A percentile compares a stretch with the other conserved stretches of the same genome.
Evolutionary conservation across 1,284 basidiomycete species (phyloP).

Genomic region (Naganishia albida): DNA sequence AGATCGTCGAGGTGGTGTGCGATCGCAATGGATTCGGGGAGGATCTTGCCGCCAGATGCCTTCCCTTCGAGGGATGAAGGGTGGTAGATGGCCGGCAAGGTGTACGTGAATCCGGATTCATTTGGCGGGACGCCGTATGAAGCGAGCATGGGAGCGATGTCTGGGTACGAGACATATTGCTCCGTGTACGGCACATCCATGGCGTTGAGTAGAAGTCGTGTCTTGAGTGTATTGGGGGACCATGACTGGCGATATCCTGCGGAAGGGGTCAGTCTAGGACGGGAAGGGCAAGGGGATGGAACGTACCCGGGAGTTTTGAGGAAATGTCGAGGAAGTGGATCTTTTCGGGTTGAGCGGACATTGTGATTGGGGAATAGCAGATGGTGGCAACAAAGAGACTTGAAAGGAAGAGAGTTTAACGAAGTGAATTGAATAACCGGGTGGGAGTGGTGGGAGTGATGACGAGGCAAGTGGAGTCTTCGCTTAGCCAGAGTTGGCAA

Average conservation of each 20-base stretch:
- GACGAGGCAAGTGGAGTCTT: too few species aligned
- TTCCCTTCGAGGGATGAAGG: conserved; percentile 22
- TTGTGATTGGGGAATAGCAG: neutral
- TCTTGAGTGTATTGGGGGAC: conserved; percentile 37
- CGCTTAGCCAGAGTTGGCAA: too few species aligned
- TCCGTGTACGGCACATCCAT: conserved; percentile 33
- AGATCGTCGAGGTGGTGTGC: conserved; percentile 31
- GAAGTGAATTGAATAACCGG: too few species aligned
- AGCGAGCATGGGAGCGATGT: conserved; percentile 33
- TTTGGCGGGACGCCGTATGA: conserved; percentile 23
- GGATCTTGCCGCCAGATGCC: conserved; percentile 19
- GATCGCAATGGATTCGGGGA: conserved; percentile 33
- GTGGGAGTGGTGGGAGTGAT: too few species aligned
- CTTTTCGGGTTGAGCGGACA: conserved; percentile 8
- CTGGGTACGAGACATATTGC: conserved; percentile 37
- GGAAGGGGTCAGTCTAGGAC: too few species aligned
- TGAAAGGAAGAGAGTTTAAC: too few species aligned
- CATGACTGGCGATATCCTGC: conserved; percentile 32
- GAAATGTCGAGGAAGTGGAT: conserved; percentile 36
- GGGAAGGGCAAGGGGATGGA: neutral
- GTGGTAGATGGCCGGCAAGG: conserved; percentile 33
- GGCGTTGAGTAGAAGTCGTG: conserved; percentile 33
- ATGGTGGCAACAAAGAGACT: neutral
- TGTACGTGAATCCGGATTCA: conserved; percentile 8
- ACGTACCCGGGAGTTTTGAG: conserved; percentile 26